Evolutionary conservation across 75 land plant species (phyloP), one percentile per base, ranked within the genome.

Genomic region (Pinus taeda): DNA sequence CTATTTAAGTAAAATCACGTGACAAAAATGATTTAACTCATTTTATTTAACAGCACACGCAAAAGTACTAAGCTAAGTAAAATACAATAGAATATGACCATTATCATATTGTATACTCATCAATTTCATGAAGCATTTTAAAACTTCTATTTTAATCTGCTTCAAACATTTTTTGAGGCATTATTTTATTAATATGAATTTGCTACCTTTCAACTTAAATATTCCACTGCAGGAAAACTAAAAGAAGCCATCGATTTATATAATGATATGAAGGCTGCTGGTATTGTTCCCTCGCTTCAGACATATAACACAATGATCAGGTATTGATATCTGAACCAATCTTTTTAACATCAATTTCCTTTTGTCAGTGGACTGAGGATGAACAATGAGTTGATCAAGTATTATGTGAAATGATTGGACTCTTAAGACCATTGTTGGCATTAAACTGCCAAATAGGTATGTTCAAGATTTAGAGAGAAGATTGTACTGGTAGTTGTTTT

Each of bases 291-390:
- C 67, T 81, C 90, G 17, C 66, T 91, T 77, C 91, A 87, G 82
- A 90, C 92, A 75, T 85, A 81, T 60, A 83, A 70, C 77, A 85
- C 90, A 8, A 91, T 91, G 93, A 89, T 91, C 29, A 91, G 93
- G 93, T 89, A 79, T 53, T 21, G 26, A 22, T 20, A 67, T 67
- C 45, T 67, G 71, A 67, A 67, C 21, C 45, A 67, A 67, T 67
- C 20, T 67, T 2, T 67, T 67, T 37, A 42, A 6, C n/a, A 33
- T 17, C 45, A 37, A 42, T 37, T 37, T 67, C 45, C 71, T 36
- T 67, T 67, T 67, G 66, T 64, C 18, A 17, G 49, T 37, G 71
- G 21, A 2, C 18, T 45, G 18, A 33, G 15, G 18, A 33, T 37
- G 30, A 36, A 39, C 22, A 1, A 36, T 5, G 18, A 26, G 14